Conservation (phyloP, 495 filamentous ascomycete species). For the Talaromyces proteolyticus region DNA sequence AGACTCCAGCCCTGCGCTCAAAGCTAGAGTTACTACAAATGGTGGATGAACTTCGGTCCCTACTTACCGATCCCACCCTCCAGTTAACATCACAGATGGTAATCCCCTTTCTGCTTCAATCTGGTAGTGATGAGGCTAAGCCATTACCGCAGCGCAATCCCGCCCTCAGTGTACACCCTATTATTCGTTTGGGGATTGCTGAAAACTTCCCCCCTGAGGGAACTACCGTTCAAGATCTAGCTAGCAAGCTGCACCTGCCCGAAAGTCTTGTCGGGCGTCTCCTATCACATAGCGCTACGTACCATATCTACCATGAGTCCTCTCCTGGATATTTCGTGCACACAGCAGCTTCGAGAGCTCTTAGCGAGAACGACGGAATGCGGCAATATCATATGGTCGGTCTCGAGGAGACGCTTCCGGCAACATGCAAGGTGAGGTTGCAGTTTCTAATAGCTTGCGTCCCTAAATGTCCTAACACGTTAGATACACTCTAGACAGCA, state of each 20-base stretch:
- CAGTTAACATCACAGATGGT: constrained; percentile 8
- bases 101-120: background rate
- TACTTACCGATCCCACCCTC: constrained; percentile 11
- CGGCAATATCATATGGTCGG: constrained; percentile 45
- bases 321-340: constrained; percentile 10
- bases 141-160: constrained; percentile 8
- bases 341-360: constrained; percentile 25
- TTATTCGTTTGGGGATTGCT: constrained; percentile 9
- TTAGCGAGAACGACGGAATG: constrained; percentile 38
- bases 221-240: constrained; percentile 10
- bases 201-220: constrained; percentile 10
- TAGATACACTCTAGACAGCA: background rate
- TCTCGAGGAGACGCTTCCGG: constrained; percentile 26
- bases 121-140: background rate
- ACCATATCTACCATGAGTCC: constrained; percentile 10
- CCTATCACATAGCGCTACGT: constrained; percentile 14
- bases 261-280: constrained; percentile 11
- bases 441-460: background rate
- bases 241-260: constrained; percentile 1
- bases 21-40: constrained; percentile 8
- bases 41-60: constrained; percentile 9
- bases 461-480: background rate
- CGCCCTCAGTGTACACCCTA: constrained; percentile 9
- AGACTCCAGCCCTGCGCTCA: constrained; percentile 4
- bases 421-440: background rate